Base-by-base conservation (phyloP, 1,284 basidiomycete species). In the Earliella scabrosa region DNA sequence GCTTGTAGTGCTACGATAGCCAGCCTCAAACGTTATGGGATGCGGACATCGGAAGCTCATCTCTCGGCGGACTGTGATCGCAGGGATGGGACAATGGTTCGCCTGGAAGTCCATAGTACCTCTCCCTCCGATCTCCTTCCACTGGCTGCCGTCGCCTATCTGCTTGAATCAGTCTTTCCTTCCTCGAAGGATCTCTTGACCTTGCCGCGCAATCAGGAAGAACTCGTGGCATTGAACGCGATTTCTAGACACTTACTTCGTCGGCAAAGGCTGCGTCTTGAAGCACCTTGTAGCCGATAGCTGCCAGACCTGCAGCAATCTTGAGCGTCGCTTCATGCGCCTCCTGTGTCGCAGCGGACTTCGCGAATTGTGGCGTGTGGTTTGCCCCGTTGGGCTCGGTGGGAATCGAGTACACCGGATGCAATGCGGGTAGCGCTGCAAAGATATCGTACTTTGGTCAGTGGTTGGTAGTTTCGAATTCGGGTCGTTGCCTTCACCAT, bases 321-420 rank as follows among this genome's bases (percentile, higher is more conserved):
- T 75, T 75, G 46, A 89, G 71, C 23, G 82, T 80, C 9, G 79
- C 80, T 8, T 79, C 73, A 59, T 90, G 88, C 0, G 88, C 83
- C 55, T 75, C 75, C 13, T 73, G 66, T 0, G 82, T 84, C 0
- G 76, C 70, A 1, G 87, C 86, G 0, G 86, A 74, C 32, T 76
- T 67, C 13, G 81, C 71, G 68, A 90, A 90, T 16, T 73, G 79
- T 4, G 73, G 71, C 0, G 87, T 88, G 62, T 89, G 87, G 67
- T 89, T 88, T 9, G 82, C 82, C 20, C 86, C 87, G 68, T 81
- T 75, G 0, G 73, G 68, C 24, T 78, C 69, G 7, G 81, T 85
- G 3, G 83, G 85, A 26, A 87, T 85, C 7, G 82, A 77, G 43
- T 62, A 68, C 46, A 18, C 63, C 7, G 58, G 64, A 54, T 71